phyloP scores from a whole-genome alignment of 495 filamentous ascomycete species.

The Xylaria curta region DNA sequence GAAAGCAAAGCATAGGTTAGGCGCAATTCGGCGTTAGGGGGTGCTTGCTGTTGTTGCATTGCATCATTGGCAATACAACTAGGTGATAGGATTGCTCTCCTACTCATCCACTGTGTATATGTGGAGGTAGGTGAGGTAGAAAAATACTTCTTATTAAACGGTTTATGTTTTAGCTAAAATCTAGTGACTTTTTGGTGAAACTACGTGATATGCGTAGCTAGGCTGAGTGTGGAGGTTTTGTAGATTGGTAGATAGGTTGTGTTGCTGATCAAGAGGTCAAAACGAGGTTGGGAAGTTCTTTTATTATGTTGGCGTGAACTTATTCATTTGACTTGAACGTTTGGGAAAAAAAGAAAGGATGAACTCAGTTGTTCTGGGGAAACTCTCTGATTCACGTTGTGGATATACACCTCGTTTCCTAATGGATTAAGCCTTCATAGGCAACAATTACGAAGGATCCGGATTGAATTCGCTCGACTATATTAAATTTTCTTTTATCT shows the following conservation, averaged over 20 bases:
- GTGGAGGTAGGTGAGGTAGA: not conserved
- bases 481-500: too few species aligned
- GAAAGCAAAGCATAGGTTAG: conserved; percentile 16
- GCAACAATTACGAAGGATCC: too few species aligned
- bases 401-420: not conserved
- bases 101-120: not conserved
- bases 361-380: not conserved
- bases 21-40: conserved; percentile 4
- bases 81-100: not conserved
- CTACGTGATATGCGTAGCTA: not conserved
- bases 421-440: too few species aligned
- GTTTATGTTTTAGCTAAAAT: not conserved
- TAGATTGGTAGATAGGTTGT: not conserved
- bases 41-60: not conserved
- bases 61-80: not conserved
- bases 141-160: not conserved
- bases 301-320: not conserved
- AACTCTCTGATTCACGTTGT: not conserved
- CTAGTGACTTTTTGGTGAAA: not conserved
- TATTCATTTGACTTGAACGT: not conserved
- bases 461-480: too few species aligned
- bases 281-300: conserved; percentile 7
- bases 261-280: not conserved
- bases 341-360: not conserved
- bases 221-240: not conserved